Percentiles rank a stretch among this genome's conserved stretches.
These are phyloP conservation scores for Ciborinia camelliae DNA, from an alignment of 2,329 filamentous ascomycete genomes.

Conservation along the genomic window DNA sequence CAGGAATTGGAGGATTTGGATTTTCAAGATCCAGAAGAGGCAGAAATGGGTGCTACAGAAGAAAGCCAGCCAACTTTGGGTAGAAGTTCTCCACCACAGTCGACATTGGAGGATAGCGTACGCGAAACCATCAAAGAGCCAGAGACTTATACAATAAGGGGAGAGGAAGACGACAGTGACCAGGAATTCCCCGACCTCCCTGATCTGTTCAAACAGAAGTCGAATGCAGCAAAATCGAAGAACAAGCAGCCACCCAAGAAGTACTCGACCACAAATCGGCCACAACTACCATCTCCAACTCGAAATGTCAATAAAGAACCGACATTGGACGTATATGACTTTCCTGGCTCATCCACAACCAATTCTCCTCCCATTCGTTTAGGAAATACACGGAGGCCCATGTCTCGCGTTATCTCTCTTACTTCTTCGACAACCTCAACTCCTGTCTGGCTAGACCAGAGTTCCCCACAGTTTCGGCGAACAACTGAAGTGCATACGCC, in stretches of 20 bases:
- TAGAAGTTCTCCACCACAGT: slow-evolving; percentile 24
- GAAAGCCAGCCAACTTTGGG: slow-evolving; percentile 32
- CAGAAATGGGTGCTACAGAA: slow-evolving; percentile 19
- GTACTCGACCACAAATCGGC: slow-evolving; percentile 29
- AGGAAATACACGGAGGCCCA: slow-evolving; percentile 1
- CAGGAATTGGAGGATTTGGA: slow-evolving; percentile 30
- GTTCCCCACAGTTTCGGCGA: slow-evolving; percentile 8
- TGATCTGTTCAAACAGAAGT: slow-evolving; percentile 25
- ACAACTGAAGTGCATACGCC: slow-evolving; percentile 31
- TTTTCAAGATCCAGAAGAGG: slow-evolving; percentile 24
- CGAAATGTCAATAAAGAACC: background rate
- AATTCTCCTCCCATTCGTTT: slow-evolving; percentile 35
- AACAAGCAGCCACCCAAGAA: slow-evolving; percentile 22
- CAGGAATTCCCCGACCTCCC: slow-evolving; percentile 36
- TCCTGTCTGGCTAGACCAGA: slow-evolving; percentile 21
- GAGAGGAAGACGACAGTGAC: slow-evolving; percentile 26
- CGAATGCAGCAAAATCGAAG: background rate
- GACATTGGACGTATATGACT: slow-evolving; percentile 37
- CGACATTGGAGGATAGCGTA: slow-evolving; percentile 2
- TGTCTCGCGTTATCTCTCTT: slow-evolving; percentile 24
- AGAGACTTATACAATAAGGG: background rate
- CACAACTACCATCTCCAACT: background rate
- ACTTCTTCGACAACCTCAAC: slow-evolving; percentile 25
- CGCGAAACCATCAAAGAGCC: background rate
- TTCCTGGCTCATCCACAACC: slow-evolving; percentile 42